Evolutionary conservation across 1,139 yeast genomes (phyloP), one percentile per base, ranked within the genome.

Genomic region (Candida neerlandica): DNA sequence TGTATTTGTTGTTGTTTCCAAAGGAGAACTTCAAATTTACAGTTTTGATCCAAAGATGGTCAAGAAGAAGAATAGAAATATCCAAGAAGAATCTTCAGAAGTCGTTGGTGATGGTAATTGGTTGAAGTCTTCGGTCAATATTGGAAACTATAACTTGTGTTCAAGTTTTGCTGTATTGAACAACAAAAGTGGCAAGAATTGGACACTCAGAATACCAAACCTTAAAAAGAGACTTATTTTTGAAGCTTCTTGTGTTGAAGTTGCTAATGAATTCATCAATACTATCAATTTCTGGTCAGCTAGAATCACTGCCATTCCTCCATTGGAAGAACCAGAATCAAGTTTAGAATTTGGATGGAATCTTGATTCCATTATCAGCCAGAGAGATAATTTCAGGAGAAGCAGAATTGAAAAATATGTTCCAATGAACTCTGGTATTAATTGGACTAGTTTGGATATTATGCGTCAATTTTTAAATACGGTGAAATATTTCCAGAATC

Each of bases 271-370:
- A 61, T 89, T 83, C 63, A 82, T 88, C 32, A 81, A 86, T 57
- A 80, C 94, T 2, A 85, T 96, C 67, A 90, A 90, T 66, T 90
- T 89, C 65, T 90, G 97, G 97, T 90, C 96, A 2, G 87, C 95
- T 2, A 78, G 94, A 56, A 81, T 86, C 34, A 86, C 96, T 12
- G 86, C 91, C 14, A 85, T 88, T 29, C 96, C 96, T n/a, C 66
- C 81, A 1, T 65, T 70, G 55, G 81, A 77, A 57, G 80, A 76
- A 57, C 71, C 89, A n/a, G n/a, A n/a, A n/a, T n/a, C n/a, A n/a
- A n/a, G n/a, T n/a, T n/a, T 51, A 81, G 89, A 11, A 80, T 91
- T 1, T 86, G 88, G 42, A 79, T 84, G 43, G 96, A 90, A 60
- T 89, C 84, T 62, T 97, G 97, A 4, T 91, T 96, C 97, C 80